Base-by-base conservation (phyloP, 2,329 filamentous ascomycete species). In the Dryadomyces quercivorus region DNA sequence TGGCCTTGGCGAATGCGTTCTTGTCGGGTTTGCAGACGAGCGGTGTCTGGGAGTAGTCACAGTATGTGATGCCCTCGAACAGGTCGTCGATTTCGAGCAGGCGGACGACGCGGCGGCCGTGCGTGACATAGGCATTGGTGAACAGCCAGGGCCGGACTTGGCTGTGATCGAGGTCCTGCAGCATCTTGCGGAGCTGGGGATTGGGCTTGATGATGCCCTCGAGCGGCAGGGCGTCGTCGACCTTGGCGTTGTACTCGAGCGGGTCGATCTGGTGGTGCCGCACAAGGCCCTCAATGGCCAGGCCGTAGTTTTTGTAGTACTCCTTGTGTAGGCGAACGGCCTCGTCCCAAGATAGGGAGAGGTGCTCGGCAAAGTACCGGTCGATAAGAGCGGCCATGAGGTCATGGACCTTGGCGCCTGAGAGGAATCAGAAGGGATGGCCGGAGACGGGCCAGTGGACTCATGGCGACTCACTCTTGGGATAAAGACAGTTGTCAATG, bases 401-500 rank as follows among this genome's bases (percentile, higher is more conserved):
- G 65, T 94, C 85, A 65, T 94, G 87, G 48, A 98, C 89, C 62
- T 85, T 86, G 61, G 82, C 82, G 66, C 80, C 86, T 85, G 58
- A 40, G 13, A 31, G 18, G 5, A 8, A 5, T 13, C 16, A 34
- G 40, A 31, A 7, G 26, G 36, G 20, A 9, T 16, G 12, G 38
- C 31, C 5, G 16, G 38, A 5, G 38, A 42, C 4, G 18, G 18
- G 3, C 3, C 7, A 20, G 5, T 9, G n/a, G n/a, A n/a, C 13
- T 38, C 13, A 18, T 8, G 44, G 7, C 18, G 3, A 66, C 78
- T 69, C 65, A 90, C 88, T 91, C 70, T 85, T 90, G 0, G 91
- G 83, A 65, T 96, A 97, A 55, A 97, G 80, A 70, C 94, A 98
- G 66, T 98, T 98, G 75, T 98, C 93, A 65, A 98, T 97, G 67